Evolutionary conservation across 495 filamentous ascomycete genomes (phyloP).

Genomic region (Darksidea phi): DNA sequence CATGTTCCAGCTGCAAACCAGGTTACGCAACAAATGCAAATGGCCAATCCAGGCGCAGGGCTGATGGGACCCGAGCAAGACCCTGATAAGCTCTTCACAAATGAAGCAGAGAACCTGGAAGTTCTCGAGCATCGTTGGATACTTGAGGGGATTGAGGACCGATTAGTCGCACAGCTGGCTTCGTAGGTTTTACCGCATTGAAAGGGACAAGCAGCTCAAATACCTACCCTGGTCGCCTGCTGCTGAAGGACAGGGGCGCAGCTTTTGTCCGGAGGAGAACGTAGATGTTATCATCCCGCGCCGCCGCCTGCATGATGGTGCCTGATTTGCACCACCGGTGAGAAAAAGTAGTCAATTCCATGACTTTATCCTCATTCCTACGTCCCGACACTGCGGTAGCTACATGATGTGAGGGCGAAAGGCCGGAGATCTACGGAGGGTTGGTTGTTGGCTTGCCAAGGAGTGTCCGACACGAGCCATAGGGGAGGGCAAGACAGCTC

Average conservation of each 20-base stretch:
- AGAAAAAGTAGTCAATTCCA: conserved; percentile 30
- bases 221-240: neutral
- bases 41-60: conserved; percentile 66
- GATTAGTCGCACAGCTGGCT: conserved; percentile 57
- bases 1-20: conserved; percentile 74
- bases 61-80: conserved; percentile 88
- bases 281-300: conserved; percentile 27
- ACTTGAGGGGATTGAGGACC: conserved; percentile 79
- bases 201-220: too few relatives aligned
- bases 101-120: conserved; percentile 90
- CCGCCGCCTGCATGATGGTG: conserved; percentile 1
- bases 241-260: neutral
- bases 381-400: conserved; percentile 17
- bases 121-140: conserved; percentile 92
- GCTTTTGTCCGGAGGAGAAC: neutral
- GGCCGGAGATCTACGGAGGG: conserved; percentile 11
- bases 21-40: conserved; percentile 89
- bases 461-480: neutral
- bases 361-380: conserved; percentile 8
- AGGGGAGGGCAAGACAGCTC: conserved; percentile 11
- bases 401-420: conserved; percentile 18
- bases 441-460: conserved; percentile 10
- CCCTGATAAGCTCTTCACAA: conserved; percentile 87
- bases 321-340: conserved; percentile 19
- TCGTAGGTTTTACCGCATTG: conserved; percentile 5